Base-by-base conservation (phyloP, 805 yeast genomes). In the Komagataella populi region DNA sequence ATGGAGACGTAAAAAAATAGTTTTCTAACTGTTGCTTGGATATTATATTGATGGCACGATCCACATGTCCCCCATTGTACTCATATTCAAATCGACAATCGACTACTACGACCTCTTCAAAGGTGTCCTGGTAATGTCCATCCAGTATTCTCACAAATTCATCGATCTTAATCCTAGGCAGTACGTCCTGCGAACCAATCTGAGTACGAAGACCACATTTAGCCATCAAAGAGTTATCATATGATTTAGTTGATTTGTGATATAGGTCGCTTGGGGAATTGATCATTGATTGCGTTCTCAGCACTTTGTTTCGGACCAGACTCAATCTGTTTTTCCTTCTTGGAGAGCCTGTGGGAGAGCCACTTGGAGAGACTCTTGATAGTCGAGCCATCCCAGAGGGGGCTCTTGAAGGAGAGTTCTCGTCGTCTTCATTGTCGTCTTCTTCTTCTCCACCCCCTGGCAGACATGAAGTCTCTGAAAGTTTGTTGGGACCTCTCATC, bases 61-160 rank as follows among this genome's bases (percentile, higher is more conserved):
- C 77, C 48, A 93, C 87, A 65, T 93, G 99, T 24, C 99, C 99
- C 36, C 98, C 98, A 45, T 78, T 72, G 64, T 71, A 93, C 66
- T 93, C 99, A 69, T 91, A 91, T 59, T 83, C 87, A 62, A 93
- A 93, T 51, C 99, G 78, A 63, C 98, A 89, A 67, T 93, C 99
- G 7, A 93, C 71, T 16, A 93, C 70, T 6, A 77, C 58, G 45
- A 76, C 67, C 39, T 78, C 77, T 54, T 80, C 80, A 59, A 81
- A 88, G 49, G 68, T 68, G 20, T 72, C 64, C 14, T 65, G 56
- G 57, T 70, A 69, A 14, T 65, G 59, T 20, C 87, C 87, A 52
- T 74, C 77, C 52, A 86, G 64, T 48, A 84, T 75, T 48, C 70
- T 74, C 58, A 74, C 74, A 63, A 81, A 70, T 53, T 81, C 81